Base-by-base conservation (phyloP, 352 stramenopile genomes). In the Phytophthora megakarya region DNA sequence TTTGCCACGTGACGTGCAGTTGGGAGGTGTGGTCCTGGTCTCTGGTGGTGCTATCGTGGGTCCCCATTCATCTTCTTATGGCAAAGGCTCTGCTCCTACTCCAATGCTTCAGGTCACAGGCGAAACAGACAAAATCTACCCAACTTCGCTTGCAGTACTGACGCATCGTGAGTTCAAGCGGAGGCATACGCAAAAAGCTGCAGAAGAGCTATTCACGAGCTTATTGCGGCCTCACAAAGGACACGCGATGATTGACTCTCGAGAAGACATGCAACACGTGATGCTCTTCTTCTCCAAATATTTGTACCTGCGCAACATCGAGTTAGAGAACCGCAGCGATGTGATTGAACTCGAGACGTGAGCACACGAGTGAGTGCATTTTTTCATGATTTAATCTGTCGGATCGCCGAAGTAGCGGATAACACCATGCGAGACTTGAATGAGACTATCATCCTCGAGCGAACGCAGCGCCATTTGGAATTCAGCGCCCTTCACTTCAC, bases 351-450 rank as follows among this genome's bases (percentile, higher is more conserved):
- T 89, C 21, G 55, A 73, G 35, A 63, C 45, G 21, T 69, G 43
- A 75, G 15, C 21, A 46, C 25, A n/a, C 21, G n/a, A 49, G 16
- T 42, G 18, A 43, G 21, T 28, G 32, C 7, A 47, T 16, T 40
- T 45, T 44, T 47, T 54, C 42, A 38, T 50, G n/a, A 52, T 52
- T 61, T 61, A 75, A 49, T 75, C 60, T 30, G 49, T 51, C n/a
- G 69, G 21, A 30, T 86, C 76, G 38, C 84, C 84, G 47, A 91
- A 89, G 65, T 82, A 91, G 37, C 82, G 80, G 42, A 95, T 83
- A 39, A 90, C 73, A 13, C 94, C 83, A 66, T 98, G 92, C 18
- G 93, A 96, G 35, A 97, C 88, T 71, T 98, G 92, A 51, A 99
- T 81, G 23, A 97, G 67, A 40, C 86, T 94, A 64, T 98, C 93